Evolutionary conservation across 2,329 filamentous ascomycete genomes (phyloP).

Genomic region (Emericellopsis cladophorae): DNA sequence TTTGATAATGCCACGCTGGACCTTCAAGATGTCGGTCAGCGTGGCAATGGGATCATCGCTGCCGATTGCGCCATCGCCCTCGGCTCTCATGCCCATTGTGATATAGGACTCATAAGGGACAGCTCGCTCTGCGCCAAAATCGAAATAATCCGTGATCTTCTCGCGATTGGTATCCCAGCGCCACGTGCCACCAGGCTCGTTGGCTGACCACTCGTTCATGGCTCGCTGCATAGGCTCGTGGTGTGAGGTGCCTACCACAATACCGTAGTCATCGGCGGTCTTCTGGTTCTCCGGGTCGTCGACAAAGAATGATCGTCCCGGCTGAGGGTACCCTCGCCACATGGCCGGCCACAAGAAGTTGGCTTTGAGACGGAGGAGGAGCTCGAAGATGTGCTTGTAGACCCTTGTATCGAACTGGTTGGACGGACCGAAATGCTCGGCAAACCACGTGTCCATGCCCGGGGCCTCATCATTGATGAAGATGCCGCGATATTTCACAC

Average conservation of each 20-base stretch:
- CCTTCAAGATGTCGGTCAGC: constrained; percentile 3
- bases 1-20: constrained; percentile 4
- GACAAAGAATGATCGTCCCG: constrained; percentile 50
- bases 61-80: constrained; percentile 28
- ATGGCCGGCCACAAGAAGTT: constrained; percentile 65
- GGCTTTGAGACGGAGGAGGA: constrained; percentile 53
- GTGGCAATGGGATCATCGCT: neutral
- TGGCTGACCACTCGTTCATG: constrained; percentile 27
- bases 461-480: constrained; percentile 63
- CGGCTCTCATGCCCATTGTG: constrained; percentile 43
- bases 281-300: constrained; percentile 57
- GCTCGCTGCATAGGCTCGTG: constrained; percentile 49
- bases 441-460: constrained; percentile 55
- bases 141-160: constrained; percentile 41
- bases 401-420: constrained; percentile 38
- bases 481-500: constrained; percentile 55
- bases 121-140: constrained; percentile 36
- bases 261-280: constrained; percentile 49
- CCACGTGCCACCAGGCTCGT: constrained; percentile 32
- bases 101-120: constrained; percentile 40
- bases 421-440: constrained; percentile 19
- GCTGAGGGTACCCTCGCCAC: constrained; percentile 34
- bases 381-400: constrained; percentile 56
- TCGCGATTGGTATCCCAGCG: constrained; percentile 39
- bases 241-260: constrained; percentile 49